Evolutionary conservation across 345 rosid genomes (phyloP).

Genomic region (Toxicodendron radicans): DNA sequence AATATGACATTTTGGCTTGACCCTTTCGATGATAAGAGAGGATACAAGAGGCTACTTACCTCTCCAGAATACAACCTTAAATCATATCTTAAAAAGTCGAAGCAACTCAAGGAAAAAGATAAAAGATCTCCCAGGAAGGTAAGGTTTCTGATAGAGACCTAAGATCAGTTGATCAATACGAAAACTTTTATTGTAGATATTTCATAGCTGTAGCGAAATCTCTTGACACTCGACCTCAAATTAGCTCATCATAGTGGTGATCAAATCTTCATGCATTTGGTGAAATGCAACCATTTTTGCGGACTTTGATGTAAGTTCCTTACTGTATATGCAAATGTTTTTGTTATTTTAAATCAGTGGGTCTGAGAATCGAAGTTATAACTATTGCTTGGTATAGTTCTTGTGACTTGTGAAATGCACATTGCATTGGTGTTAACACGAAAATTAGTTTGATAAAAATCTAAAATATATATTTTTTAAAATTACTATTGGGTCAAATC

Average conservation of each 20-base stretch:
- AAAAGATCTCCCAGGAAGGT: slow-evolving; percentile 19
- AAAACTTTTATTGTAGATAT: background rate
- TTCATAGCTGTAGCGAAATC: background rate
- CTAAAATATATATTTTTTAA: too few relatives aligned
- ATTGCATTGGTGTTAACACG: too few relatives aligned
- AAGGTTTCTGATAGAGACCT: slow-evolving; percentile 22
- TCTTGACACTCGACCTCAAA: too few relatives aligned
- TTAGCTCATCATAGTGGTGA: background rate
- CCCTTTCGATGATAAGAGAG: slow-evolving; percentile 16
- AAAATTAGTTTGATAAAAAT: too few relatives aligned
- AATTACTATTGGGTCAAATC: too few relatives aligned
- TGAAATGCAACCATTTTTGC: background rate
- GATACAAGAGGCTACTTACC: background rate
- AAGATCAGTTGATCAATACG: slow-evolving; percentile 1
- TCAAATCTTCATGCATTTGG: background rate
- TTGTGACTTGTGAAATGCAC: too few relatives aligned
- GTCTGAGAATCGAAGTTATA: too few relatives aligned
- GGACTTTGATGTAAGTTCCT: background rate
- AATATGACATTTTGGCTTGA: slow-evolving; percentile 31
- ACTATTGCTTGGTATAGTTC: too few relatives aligned
- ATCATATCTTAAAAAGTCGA: slow-evolving; percentile 27
- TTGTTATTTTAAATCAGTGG: background rate
- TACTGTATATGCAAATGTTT: background rate
- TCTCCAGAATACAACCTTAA: slow-evolving; percentile 9
- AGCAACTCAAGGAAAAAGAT: slow-evolving; percentile 3